Base-by-base conservation (phyloP, 2,329 filamentous ascomycete species). In the Furcasterigmium furcatum region DNA sequence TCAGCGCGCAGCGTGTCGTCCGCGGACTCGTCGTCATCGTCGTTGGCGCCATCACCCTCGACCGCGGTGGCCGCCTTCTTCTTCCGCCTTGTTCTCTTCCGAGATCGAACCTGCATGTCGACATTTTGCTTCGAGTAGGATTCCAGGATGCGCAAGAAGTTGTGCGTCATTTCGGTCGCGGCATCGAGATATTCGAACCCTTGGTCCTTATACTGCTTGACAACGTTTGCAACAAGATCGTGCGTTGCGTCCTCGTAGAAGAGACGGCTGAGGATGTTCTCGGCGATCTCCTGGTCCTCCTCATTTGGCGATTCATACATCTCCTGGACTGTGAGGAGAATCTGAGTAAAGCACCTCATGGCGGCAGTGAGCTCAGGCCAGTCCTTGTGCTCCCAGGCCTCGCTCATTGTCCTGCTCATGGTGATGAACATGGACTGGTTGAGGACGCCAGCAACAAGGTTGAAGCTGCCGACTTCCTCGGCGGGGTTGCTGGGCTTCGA, bases 221-320 rank as follows among this genome's bases (percentile, higher is more conserved):
- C 76, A 44, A 96, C 87, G 48, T 84, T 80, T 24, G 92, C 79
- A 43, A 99, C 80, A 20, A 88, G 79, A 50, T 99, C 92, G 58
- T 99, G 91, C 0, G 91, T 96, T 1, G 88, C 82, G 60, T 97
- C 91, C 65, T 99, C 94, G 67, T 99, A 99, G 64, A 99, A 99
- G n/a, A 99, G 89, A 50, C 92, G 88, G 57, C 87, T 95, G 43
- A 96, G 82, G 12, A 95, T 96, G 56, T 99, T 99, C 62, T 99
- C 92, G 1, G 94, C 92, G 62, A 99, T 97, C 56, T 97, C 94
- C 60, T 95, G 87, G 54, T 99, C 89, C n/a, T 96, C 91, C 51
- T 96, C 91, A 24, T 88, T 79, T 1, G 80, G 77, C 1, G 89
- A 94, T 39, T 87, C 82, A 2, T 84, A 76, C 91, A 99, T 97